A percentile compares a stretch with the other conserved stretches of the same genome.
These are phyloP conservation scores for Salix exigua DNA, from an alignment of 345 rosid species.

Conservation along the genomic window DNA sequence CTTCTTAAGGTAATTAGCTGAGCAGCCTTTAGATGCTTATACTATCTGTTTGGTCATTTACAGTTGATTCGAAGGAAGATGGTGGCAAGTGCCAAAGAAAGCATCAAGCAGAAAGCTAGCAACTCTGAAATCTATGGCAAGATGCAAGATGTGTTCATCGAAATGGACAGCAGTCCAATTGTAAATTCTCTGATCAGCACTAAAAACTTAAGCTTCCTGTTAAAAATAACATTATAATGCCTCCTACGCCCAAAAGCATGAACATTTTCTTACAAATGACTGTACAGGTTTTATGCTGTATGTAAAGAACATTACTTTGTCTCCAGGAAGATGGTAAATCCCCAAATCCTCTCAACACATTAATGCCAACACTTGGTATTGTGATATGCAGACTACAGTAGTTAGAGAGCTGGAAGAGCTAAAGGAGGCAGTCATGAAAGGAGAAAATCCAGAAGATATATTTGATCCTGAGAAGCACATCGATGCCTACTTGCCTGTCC, in stretches of 20 bases:
- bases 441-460: conserved; percentile 20
- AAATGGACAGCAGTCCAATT: conserved; percentile 47
- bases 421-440: conserved; percentile 63
- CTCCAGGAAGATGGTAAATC: background rate
- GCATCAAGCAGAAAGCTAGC: conserved; percentile 56
- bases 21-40: conserved; percentile 5
- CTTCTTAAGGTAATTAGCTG: background rate
- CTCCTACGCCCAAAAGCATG: background rate
- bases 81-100: conserved; percentile 68
- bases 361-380: background rate
- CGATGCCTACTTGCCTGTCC: conserved; percentile 73
- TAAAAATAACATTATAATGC: background rate
- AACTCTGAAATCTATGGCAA: conserved; percentile 58
- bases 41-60: background rate
- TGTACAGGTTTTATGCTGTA: background rate
- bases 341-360: background rate
- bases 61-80: conserved; percentile 65
- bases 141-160: conserved; percentile 65
- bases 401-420: conserved; percentile 60
- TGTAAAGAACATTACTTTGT: background rate
- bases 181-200: conserved; percentile 36
- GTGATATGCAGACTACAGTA: conserved; percentile 35
- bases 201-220: background rate
- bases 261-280: background rate
- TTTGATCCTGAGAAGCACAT: conserved; percentile 81